Conservation (phyloP, 257 asterid genomes). For the Scutellaria galericulata region DNA sequence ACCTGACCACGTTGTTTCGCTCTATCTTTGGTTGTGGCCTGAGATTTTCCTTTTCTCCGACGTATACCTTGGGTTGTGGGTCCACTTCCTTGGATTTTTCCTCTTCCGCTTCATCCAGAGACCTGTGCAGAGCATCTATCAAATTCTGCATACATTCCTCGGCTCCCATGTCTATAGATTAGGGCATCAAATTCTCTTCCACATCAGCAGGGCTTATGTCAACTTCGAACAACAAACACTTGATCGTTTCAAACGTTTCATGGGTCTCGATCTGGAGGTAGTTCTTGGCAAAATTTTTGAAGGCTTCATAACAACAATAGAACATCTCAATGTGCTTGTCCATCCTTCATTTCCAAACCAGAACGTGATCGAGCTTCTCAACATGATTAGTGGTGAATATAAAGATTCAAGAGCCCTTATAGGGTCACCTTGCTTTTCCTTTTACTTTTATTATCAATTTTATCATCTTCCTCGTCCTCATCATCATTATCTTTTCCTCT, state of each 20-base stretch:
- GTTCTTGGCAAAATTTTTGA: constrained; percentile 24
- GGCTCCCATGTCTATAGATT: neutral
- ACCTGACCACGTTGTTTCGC: too few species aligned
- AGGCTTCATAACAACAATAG: constrained; percentile 26
- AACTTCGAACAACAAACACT: neutral
- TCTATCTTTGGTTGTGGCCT: too few species aligned
- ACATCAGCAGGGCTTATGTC: constrained; percentile 25
- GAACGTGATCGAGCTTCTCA: constrained; percentile 15
- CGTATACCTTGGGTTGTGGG: too few species aligned
- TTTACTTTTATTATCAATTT: too few species aligned
- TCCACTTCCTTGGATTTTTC: too few species aligned
- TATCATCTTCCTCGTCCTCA: neutral
- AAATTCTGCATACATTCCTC: constrained; percentile 22
- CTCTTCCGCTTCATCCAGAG: neutral
- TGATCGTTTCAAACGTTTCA: neutral
- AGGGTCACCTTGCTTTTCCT: constrained; percentile 20
- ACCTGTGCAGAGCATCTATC: neutral
- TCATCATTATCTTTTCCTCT: neutral
- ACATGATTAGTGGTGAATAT: constrained; percentile 24
- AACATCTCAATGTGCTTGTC: constrained; percentile 33
- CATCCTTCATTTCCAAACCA: constrained; percentile 26
- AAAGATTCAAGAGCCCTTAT: constrained; percentile 25
- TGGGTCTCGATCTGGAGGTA: constrained; percentile 16
- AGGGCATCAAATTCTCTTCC: constrained; percentile 27
- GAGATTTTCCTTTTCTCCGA: too few species aligned